These are phyloP conservation scores for Botryotinia convoluta DNA, from an alignment of 2,329 filamentous ascomycete species.

Conservation along the genomic window DNA sequence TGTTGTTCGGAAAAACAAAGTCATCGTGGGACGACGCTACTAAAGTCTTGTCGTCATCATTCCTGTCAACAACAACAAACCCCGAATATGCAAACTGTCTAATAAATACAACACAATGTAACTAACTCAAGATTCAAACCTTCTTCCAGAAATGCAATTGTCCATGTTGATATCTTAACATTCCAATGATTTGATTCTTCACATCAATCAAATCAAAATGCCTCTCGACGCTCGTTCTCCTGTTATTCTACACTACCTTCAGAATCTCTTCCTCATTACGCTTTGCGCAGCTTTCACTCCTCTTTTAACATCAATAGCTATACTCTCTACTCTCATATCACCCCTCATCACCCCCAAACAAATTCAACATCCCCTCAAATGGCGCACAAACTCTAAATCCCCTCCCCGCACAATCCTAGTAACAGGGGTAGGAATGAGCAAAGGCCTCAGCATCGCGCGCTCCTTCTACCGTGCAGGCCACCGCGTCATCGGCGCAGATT, in stretches of 20 bases:
- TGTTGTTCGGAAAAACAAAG: neutral
- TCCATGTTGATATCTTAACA: neutral
- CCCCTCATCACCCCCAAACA: constrained; percentile 24
- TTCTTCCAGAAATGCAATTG: neutral
- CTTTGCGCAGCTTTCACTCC: constrained; percentile 29
- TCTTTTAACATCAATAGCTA: constrained; percentile 28
- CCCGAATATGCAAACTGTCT: neutral
- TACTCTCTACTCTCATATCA: constrained; percentile 22
- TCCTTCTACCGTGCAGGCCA: constrained; percentile 63
- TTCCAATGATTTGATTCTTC: neutral
- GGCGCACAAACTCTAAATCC: constrained; percentile 23
- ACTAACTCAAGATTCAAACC: neutral
- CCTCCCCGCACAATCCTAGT: constrained; percentile 56
- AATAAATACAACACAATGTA: neutral
- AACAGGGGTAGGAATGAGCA: constrained; percentile 70
- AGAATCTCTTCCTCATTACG: constrained; percentile 47
- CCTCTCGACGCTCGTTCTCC: constrained; percentile 24
- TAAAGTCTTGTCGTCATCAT: constrained; percentile 4
- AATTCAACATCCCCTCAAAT: constrained; percentile 25
- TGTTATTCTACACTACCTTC: constrained; percentile 42
- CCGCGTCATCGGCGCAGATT: constrained; percentile 70
- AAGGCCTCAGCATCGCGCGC: constrained; percentile 65
- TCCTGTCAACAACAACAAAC: neutral
- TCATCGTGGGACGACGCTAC: neutral
- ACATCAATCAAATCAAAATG: constrained; percentile 2